Evolutionary conservation across 2,329 filamentous ascomycete species (phyloP).

Genomic region (Colletotrichum truncatum): DNA sequence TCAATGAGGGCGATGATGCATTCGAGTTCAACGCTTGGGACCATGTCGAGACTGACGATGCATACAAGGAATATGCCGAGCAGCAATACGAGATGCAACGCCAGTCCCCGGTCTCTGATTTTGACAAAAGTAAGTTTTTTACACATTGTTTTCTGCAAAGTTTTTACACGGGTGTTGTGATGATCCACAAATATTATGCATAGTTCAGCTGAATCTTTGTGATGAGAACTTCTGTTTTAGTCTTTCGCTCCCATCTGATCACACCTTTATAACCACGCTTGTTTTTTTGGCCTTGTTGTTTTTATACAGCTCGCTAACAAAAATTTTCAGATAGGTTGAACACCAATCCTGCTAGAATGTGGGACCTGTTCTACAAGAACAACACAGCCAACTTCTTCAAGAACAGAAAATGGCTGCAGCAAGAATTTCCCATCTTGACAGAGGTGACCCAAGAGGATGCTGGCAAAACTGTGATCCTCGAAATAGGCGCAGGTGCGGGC

Average conservation of each 20-base stretch:
- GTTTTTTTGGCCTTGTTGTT: slow-evolving; percentile 24
- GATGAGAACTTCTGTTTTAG: slow-evolving; percentile 64
- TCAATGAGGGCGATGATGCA: slow-evolving; percentile 86
- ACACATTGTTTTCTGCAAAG: background rate
- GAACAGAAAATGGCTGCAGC: slow-evolving; percentile 94
- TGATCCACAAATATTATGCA: slow-evolving; percentile 50
- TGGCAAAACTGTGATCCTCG: slow-evolving; percentile 77
- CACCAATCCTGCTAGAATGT: slow-evolving; percentile 90
- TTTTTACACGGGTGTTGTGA: slow-evolving; percentile 36
- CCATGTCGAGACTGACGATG: slow-evolving; percentile 91
- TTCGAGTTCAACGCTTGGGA: slow-evolving; percentile 99
- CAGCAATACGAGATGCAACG: slow-evolving; percentile 87
- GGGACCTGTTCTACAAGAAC: slow-evolving; percentile 98
- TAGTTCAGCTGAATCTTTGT: slow-evolving; percentile 68
- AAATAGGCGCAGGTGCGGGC: slow-evolving; percentile 94
- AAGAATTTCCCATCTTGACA: slow-evolving; percentile 92
- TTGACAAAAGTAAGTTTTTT: slow-evolving; percentile 78
- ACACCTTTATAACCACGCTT: slow-evolving; percentile 35
- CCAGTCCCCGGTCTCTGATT: slow-evolving; percentile 86
- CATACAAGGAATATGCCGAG: slow-evolving; percentile 87
- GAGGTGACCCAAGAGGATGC: slow-evolving; percentile 77
- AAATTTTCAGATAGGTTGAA: slow-evolving; percentile 78
- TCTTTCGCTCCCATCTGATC: slow-evolving; percentile 82
- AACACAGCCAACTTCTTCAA: slow-evolving; percentile 99
- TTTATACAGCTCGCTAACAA: slow-evolving; percentile 47